A percentile compares a stretch with the other conserved stretches of the same genome.
Conservation (phyloP, 176 grass and related monocot genomes). For the Elaeis guineensis region DNA sequence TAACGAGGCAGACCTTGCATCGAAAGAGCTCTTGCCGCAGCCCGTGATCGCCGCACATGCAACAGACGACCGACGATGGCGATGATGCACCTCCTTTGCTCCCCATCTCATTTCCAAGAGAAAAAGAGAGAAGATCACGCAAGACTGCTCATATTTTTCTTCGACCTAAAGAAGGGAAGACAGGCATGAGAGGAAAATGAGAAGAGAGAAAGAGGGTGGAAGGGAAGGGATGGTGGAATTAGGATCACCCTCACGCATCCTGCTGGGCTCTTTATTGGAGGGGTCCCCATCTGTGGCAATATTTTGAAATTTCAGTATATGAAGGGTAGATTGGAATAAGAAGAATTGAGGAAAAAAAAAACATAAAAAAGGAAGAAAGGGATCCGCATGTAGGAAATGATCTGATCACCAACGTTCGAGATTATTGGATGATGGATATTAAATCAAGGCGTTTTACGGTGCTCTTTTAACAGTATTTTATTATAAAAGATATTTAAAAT, state of each 20-base stretch:
- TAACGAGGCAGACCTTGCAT: slow-evolving; percentile 64
- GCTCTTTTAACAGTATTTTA: too few relatives aligned
- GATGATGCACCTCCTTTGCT: slow-evolving; percentile 26
- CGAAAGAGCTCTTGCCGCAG: slow-evolving; percentile 78
- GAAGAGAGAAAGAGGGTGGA: slow-evolving; percentile 7
- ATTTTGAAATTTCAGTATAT: slow-evolving; percentile 1
- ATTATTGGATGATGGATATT: too few relatives aligned
- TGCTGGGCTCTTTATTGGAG: not conserved
- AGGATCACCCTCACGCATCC: not conserved
- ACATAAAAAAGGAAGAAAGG: too few relatives aligned
- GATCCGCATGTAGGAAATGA: too few relatives aligned
- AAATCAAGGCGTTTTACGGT: too few relatives aligned
- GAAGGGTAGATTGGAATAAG: not conserved
- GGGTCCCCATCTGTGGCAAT: slow-evolving; percentile 8
- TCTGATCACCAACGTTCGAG: too few relatives aligned
- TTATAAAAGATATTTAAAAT: too few relatives aligned
- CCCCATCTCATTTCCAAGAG: slow-evolving; percentile 26
- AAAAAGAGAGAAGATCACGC: not conserved
- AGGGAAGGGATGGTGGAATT: not conserved
- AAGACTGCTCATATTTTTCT: not conserved
- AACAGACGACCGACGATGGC: slow-evolving; percentile 38
- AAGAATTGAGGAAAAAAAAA: not conserved
- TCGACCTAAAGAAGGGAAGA: not conserved
- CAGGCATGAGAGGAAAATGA: not conserved
- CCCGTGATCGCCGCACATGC: slow-evolving; percentile 96